A percentile compares a stretch with the other conserved stretches of the same genome.
phyloP scores from a whole-genome alignment of 768 basidiomycete species.

The Boletus subparvulus region DNA sequence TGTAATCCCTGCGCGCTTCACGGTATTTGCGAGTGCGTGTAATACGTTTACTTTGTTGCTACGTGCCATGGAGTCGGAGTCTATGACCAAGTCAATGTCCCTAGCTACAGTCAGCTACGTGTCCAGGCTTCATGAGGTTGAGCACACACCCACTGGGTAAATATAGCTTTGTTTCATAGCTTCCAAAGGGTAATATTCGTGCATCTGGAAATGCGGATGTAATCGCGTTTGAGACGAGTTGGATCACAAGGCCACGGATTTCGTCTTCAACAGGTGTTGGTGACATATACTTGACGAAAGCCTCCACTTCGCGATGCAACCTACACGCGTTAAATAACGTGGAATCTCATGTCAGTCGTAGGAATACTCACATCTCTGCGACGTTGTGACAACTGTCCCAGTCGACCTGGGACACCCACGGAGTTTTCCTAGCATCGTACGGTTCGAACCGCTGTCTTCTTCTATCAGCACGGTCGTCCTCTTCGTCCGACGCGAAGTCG shows the following conservation, averaged over 20 bases:
- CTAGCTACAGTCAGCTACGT: constrained; percentile 40
- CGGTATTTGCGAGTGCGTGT: constrained; percentile 70
- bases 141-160: constrained; percentile 80
- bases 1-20: constrained; percentile 75
- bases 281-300: constrained; percentile 85
- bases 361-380: constrained; percentile 70
- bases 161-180: constrained; percentile 91
- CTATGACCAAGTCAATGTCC: constrained; percentile 92
- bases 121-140: neutral
- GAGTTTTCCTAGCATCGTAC: constrained; percentile 52
- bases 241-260: constrained; percentile 70
- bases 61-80: constrained; percentile 74
- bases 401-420: constrained; percentile 72
- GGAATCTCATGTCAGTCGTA: neutral
- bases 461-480: constrained; percentile 41
- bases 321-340: constrained; percentile 39
- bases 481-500: constrained; percentile 43
- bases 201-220: constrained; percentile 73
- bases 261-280: constrained; percentile 86
- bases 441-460: constrained; percentile 52
- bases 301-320: constrained; percentile 82
- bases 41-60: constrained; percentile 69
- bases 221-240: constrained; percentile 67
- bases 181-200: constrained; percentile 83
- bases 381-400: constrained; percentile 76